These are phyloP conservation scores for Claviceps digitariae DNA, from an alignment of 2,329 filamentous ascomycete species.

Conservation along the genomic window DNA sequence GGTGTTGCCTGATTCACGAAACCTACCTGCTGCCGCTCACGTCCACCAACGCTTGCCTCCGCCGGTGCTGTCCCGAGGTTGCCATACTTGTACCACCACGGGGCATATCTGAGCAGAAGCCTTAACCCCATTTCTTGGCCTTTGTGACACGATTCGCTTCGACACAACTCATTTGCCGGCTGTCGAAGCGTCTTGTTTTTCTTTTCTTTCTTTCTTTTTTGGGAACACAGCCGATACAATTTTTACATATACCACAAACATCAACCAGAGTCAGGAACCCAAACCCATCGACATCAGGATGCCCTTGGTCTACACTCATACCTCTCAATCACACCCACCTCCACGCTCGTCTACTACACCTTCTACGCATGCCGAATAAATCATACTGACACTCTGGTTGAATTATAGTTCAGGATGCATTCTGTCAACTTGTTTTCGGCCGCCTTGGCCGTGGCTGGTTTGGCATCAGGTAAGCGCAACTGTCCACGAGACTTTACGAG, in stretches of 20 bases:
- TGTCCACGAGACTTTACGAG: too few species aligned
- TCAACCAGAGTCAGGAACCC: conserved; percentile 9
- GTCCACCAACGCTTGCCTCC: background rate
- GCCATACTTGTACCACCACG: conserved; percentile 3
- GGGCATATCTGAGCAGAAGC: conserved; percentile 1
- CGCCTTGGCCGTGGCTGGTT: conserved; percentile 27
- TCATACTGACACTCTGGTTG: background rate
- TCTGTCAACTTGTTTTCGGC: conserved; percentile 31
- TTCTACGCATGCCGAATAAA: too few species aligned
- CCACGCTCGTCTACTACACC: background rate
- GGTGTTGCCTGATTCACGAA: background rate
- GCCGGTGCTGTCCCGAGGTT: background rate
- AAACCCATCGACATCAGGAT: background rate
- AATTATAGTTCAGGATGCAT: conserved; percentile 27
- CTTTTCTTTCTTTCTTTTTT: conserved; percentile 6
- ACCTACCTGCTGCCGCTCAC: background rate
- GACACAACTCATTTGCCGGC: conserved; percentile 12
- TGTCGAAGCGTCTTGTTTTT: background rate
- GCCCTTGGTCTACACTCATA: background rate
- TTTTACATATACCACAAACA: conserved; percentile 6
- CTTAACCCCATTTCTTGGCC: background rate
- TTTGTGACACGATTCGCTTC: conserved; percentile 4
- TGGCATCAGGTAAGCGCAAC: conserved; percentile 29
- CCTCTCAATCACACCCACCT: background rate
- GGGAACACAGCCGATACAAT: conserved; percentile 12